Base-by-base conservation (phyloP, 2,329 filamentous ascomycete genomes). In the Acrocalymma vagum region DNA sequence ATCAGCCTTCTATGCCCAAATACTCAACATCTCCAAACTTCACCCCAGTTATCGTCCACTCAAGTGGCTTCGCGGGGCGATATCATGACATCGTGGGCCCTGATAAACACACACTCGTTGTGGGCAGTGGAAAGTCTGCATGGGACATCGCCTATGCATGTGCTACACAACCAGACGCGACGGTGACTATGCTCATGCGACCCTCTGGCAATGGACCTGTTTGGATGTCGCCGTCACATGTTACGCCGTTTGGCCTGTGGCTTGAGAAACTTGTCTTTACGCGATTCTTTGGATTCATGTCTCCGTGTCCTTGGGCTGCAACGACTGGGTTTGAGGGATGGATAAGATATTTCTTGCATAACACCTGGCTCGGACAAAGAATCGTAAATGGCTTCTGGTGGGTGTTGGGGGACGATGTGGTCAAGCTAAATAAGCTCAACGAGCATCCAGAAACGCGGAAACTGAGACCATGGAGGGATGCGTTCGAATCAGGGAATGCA, bases 251-350 rank as follows among this genome's bases (percentile, higher is more conserved):
- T n/a, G 85, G 85, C 62, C 78, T 78, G 42, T 83, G 81, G 78
- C 70, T 89, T 0, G 86, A 90, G 65, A 82, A 85, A 54, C 76
- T 90, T 4, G 78, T 86, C 4, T 79, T 80, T 21, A 86, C 81
- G 0, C 82, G 88, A 0, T 77, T 87, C 49, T 69, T 91, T 37
- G 87, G 83, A 2, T 90, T 85, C 83, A 83, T 92, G 66, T 85
- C 81, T 35, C 88, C 88, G 0, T 91, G 87, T 60, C 78, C 87
- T 10, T 92, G 86, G 84, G 85, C 84, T 4, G 73, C 76, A 2
- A 79, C 77, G 2, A 84, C 84, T 56, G 85, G 84, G 1, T 86
- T 79, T 50, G 71, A 63, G 45, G 55, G 76, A 9, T 70, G 69
- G 9, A 71, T 81, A 2, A 76, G 82, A 3, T 59, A 65, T 8